A percentile compares a stretch with the other conserved stretches of the same genome.
Conservation (phyloP, 179 eudicot genomes). For the Silene vulgaris region DNA sequence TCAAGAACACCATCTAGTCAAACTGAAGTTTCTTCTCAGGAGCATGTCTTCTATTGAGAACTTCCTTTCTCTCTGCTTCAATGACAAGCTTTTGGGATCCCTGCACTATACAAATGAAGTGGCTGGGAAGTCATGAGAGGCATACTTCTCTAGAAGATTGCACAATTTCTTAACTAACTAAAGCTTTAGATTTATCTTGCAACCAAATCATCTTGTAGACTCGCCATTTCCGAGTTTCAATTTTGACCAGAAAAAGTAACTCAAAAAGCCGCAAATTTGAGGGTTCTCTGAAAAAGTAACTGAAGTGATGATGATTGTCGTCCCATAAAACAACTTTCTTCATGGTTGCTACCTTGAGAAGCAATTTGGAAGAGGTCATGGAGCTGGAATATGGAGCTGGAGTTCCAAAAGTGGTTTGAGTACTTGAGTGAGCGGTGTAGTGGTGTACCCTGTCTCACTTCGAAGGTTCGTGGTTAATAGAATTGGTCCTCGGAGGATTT, state of each 20-base stretch:
- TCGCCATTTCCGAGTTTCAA: neutral
- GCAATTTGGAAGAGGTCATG: neutral
- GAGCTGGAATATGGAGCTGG: no score
- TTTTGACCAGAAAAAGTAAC: neutral
- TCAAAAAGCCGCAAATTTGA: neutral
- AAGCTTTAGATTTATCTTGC: neutral
- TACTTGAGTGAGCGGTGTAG: slow-evolving; percentile 2
- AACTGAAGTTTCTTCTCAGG: neutral
- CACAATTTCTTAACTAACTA: neutral
- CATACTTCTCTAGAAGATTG: neutral
- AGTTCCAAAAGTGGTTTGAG: neutral
- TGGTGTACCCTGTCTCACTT: neutral
- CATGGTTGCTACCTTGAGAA: neutral
- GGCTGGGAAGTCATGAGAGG: no score
- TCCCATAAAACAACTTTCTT: neutral
- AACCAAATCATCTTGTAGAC: neutral
- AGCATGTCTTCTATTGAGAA: neutral
- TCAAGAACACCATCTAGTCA: neutral
- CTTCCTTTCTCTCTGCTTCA: neutral
- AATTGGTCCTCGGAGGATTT: neutral
- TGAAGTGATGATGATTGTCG: neutral
- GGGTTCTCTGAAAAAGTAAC: neutral
- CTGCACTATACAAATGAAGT: no score
- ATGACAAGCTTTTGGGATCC: no score
- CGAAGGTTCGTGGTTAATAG: neutral